Evolutionary conservation across 192 early-diverging fungal species (phyloP).

Genomic region (Chytriomyces confervae): DNA sequence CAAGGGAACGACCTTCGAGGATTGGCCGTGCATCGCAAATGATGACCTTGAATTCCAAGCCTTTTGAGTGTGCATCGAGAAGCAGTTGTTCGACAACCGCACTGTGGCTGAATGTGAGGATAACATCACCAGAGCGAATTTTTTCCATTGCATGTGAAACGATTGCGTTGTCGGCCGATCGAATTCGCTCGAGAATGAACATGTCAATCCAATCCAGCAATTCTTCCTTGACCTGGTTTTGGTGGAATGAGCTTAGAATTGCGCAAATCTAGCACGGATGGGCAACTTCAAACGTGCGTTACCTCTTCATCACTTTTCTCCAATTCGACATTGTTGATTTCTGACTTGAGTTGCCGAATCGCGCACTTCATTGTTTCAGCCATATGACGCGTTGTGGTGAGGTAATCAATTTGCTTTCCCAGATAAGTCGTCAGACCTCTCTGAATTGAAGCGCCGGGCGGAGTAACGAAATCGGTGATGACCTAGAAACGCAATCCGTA

Average conservation of each 20-base stretch:
- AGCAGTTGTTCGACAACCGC: constrained; percentile 83
- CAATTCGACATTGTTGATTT: constrained; percentile 77
- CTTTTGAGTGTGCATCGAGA: constrained; percentile 72
- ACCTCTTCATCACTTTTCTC: constrained; percentile 87
- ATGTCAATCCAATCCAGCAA: constrained; percentile 79
- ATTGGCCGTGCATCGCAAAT: constrained; percentile 88
- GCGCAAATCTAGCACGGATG: not conserved
- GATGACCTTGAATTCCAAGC: constrained; percentile 84
- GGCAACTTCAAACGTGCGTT: constrained; percentile 40
- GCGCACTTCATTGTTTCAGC: constrained; percentile 94
- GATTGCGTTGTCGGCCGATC: constrained; percentile 79
- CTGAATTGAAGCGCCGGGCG: constrained; percentile 75
- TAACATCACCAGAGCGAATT: constrained; percentile 90
- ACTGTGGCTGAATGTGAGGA: constrained; percentile 84
- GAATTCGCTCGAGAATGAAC: constrained; percentile 92
- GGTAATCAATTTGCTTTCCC: constrained; percentile 88
- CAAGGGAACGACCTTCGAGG: constrained; percentile 81
- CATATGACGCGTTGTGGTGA: constrained; percentile 82
- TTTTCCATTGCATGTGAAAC: constrained; percentile 81
- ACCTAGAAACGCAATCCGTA: constrained; percentile 56
- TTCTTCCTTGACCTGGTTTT: constrained; percentile 67
- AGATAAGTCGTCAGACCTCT: constrained; percentile 82
- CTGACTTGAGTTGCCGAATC: constrained; percentile 86
- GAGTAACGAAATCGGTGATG: constrained; percentile 92
- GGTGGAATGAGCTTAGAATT: constrained; percentile 2